These are phyloP conservation scores for Leucogyrophana mollusca DNA, from an alignment of 768 basidiomycete genomes.

Conservation along the genomic window DNA sequence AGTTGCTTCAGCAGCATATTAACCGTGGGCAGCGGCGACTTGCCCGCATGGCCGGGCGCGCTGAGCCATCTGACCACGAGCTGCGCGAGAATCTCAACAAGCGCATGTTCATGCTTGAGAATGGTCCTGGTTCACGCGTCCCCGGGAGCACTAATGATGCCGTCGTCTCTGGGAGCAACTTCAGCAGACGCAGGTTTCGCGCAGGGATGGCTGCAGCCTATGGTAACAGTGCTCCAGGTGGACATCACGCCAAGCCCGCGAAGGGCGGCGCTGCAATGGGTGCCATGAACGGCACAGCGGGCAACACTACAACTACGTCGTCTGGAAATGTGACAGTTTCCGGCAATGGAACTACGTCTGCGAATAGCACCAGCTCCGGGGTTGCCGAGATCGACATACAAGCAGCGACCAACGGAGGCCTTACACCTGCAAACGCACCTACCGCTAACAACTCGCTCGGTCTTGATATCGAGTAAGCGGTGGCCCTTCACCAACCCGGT, in stretches of 20 bases:
- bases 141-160: not conserved
- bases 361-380: slow-evolving; percentile 21
- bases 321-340: slow-evolving; percentile 9
- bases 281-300: slow-evolving; percentile 8
- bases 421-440: slow-evolving; percentile 44
- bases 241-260: not conserved
- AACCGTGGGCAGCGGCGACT: slow-evolving; percentile 64
- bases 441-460: slow-evolving; percentile 56
- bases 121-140: slow-evolving; percentile 16
- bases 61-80: slow-evolving; percentile 45
- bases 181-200: slow-evolving; percentile 11
- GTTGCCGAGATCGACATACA: slow-evolving; percentile 35
- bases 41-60: slow-evolving; percentile 66
- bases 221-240: not conserved
- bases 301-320: slow-evolving; percentile 5
- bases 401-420: slow-evolving; percentile 31
- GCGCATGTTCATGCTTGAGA: slow-evolving; percentile 38
- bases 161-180: slow-evolving; percentile 4
- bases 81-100: slow-evolving; percentile 45
- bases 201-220: slow-evolving; percentile 5
- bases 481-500: not conserved
- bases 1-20: slow-evolving; percentile 71
- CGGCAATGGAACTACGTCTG: slow-evolving; percentile 11
- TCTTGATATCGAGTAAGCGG: slow-evolving; percentile 64
- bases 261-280: not conserved